Conservation (phyloP, 208 protist genomes). For the Vickermania spadyakhi region DNA sequence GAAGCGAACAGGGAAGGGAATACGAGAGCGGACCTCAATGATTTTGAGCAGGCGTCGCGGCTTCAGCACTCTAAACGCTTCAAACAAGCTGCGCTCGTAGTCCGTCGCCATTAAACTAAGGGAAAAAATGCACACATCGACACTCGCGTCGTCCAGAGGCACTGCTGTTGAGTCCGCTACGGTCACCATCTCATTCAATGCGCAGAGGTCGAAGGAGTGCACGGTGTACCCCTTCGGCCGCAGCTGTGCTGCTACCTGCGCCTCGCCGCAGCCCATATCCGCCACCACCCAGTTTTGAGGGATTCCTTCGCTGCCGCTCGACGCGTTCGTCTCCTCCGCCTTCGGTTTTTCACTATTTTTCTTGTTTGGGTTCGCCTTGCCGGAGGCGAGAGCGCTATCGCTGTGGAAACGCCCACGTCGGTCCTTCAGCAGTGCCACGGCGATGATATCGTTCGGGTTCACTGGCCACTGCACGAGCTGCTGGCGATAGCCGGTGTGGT, state of each 20-base stretch:
- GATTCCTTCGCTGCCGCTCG: conserved; percentile 11
- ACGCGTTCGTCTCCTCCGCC: too few relatives aligned
- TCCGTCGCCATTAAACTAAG: conserved; percentile 95
- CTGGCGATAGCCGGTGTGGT: conserved; percentile 90
- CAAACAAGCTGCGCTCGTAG: conserved; percentile 84
- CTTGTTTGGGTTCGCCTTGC: conserved; percentile 70
- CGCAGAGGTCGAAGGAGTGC: conserved; percentile 93
- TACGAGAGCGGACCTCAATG: conserved; percentile 89
- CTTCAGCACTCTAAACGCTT: conserved; percentile 91
- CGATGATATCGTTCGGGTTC: conserved; percentile 88
- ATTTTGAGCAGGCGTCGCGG: conserved; percentile 85
- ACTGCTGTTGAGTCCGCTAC: conserved; percentile 86
- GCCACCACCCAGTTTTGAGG: conserved; percentile 81
- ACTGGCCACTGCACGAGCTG: conserved; percentile 91
- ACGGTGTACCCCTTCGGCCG: conserved; percentile 79
- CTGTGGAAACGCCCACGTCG: conserved; percentile 57
- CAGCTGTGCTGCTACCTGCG: conserved; percentile 76
- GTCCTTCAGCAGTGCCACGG: conserved; percentile 69
- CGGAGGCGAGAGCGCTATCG: conserved; percentile 5
- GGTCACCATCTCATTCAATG: conserved; percentile 70
- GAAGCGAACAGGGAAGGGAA: conserved; percentile 70
- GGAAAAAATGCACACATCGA: conserved; percentile 92
- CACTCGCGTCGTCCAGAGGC: conserved; percentile 57
- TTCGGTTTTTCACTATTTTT: too few relatives aligned
- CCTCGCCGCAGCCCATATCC: conserved; percentile 95